These are phyloP conservation scores for Zoysia pacifica DNA, from an alignment of 176 grass and related monocot species.

Conservation along the genomic window DNA sequence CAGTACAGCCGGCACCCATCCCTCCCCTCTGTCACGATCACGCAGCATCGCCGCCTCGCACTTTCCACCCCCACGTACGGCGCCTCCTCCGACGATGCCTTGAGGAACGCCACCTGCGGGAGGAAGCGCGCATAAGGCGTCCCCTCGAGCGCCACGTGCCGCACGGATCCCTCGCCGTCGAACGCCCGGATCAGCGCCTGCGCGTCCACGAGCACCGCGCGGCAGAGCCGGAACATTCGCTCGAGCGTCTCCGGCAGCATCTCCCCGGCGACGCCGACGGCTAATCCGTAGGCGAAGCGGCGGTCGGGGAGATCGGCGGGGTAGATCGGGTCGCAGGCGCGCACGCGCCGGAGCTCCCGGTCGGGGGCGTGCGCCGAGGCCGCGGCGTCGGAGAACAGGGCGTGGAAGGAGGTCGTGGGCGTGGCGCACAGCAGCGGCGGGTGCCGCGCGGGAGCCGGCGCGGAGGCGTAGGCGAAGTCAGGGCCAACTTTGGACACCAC, in stretches of 20 bases:
- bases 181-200: slow-evolving; percentile 92
- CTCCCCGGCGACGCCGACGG: slow-evolving; percentile 76
- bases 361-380: slow-evolving; percentile 56
- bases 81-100: slow-evolving; percentile 90
- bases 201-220: slow-evolving; percentile 79
- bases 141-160: slow-evolving; percentile 51
- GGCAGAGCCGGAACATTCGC: slow-evolving; percentile 71
- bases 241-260: slow-evolving; percentile 72
- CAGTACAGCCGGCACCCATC: slow-evolving; percentile 79
- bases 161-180: slow-evolving; percentile 63
- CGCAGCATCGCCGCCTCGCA: slow-evolving; percentile 65
- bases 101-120: slow-evolving; percentile 68
- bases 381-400: slow-evolving; percentile 54
- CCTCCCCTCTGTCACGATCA: slow-evolving; percentile 88
- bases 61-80: slow-evolving; percentile 72
- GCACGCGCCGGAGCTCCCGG: slow-evolving; percentile 65
- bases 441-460: slow-evolving; percentile 42
- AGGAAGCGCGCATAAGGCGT: slow-evolving; percentile 66
- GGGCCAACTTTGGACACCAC: slow-evolving; percentile 79
- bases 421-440: slow-evolving; percentile 40
- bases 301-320: slow-evolving; percentile 59
- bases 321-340: slow-evolving; percentile 74
- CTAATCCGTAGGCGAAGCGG: slow-evolving; percentile 74
- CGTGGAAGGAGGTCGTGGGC: slow-evolving; percentile 84
- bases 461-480: slow-evolving; percentile 68